phyloP scores from a whole-genome alignment of 306 rosid genomes.

The Castanea crenata region DNA sequence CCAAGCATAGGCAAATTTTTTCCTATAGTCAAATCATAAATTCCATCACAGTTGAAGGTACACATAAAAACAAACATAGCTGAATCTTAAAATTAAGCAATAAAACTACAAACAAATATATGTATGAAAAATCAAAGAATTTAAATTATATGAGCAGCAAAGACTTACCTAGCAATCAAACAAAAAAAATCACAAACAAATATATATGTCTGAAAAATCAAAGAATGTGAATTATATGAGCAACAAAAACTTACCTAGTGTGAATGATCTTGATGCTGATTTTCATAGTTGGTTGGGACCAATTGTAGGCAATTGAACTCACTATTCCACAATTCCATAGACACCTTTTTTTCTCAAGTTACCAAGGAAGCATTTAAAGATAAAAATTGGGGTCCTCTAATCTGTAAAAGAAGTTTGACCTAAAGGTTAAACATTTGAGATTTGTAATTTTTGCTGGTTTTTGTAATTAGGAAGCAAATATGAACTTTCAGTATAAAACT shows the following conservation, averaged over 20 bases:
- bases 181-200: neutral
- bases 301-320: constrained; percentile 87
- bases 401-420: no score
- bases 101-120: no score
- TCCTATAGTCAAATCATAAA: neutral
- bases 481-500: no score
- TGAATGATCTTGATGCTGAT: constrained; percentile 91
- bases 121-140: neutral
- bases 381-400: no score
- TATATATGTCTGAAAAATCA: neutral
- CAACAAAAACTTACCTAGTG: constrained; percentile 51
- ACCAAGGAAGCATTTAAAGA: no score
- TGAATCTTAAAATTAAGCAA: neutral
- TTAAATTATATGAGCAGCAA: neutral
- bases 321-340: constrained; percentile 84
- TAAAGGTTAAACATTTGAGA: no score
- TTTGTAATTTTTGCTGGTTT: no score
- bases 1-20: neutral
- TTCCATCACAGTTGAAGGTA: neutral
- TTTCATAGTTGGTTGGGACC: constrained; percentile 96
- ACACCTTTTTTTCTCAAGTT: constrained; percentile 28
- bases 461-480: no score
- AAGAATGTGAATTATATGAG: neutral
- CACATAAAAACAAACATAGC: neutral
- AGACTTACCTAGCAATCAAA: constrained; percentile 46